These are phyloP conservation scores for Madurella fahalii DNA, from an alignment of 2,329 filamentous ascomycete genomes.

Conservation along the genomic window DNA sequence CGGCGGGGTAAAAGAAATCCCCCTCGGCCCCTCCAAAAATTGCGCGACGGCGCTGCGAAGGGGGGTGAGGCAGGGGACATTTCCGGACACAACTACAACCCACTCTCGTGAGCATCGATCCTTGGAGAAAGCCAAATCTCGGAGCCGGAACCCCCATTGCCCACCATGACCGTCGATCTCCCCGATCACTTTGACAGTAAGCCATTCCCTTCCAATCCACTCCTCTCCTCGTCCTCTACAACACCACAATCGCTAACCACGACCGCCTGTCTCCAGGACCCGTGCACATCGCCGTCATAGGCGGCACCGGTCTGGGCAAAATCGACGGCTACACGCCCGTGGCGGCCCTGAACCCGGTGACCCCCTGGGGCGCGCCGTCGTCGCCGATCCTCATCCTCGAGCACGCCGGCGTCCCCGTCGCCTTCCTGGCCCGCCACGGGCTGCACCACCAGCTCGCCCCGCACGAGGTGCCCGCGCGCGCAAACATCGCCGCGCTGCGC, in stretches of 20 bases:
- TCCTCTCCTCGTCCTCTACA: background rate
- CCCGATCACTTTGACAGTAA: slow-evolving; percentile 57
- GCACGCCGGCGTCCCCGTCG: slow-evolving; percentile 76
- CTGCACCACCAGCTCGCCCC: slow-evolving; percentile 83
- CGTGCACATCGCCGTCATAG: slow-evolving; percentile 83
- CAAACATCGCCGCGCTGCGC: slow-evolving; percentile 97
- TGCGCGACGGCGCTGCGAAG: slow-evolving; percentile 6
- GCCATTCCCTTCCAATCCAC: slow-evolving; percentile 17
- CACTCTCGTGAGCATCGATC: background rate
- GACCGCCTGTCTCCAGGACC: slow-evolving; percentile 43
- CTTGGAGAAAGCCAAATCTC: background rate
- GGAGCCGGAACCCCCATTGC: background rate
- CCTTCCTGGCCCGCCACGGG: slow-evolving; percentile 93
- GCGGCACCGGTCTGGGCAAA: slow-evolving; percentile 85
- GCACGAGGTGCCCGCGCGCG: slow-evolving; percentile 89
- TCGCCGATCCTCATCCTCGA: slow-evolving; percentile 80
- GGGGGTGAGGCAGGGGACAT: background rate
- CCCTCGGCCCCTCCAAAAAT: slow-evolving; percentile 22
- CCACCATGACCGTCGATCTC: slow-evolving; percentile 33
- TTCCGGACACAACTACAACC: background rate
- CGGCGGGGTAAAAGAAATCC: slow-evolving; percentile 24
- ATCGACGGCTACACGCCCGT: slow-evolving; percentile 84
- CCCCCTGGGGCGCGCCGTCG: slow-evolving; percentile 82
- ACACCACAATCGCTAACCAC: slow-evolving; percentile 3
- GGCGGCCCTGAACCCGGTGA: slow-evolving; percentile 69